Percentiles rank a stretch among this genome's conserved stretches.
These are phyloP conservation scores for Sporothrix globosa DNA, from an alignment of 2,329 filamentous ascomycete genomes.

Conservation along the genomic window DNA sequence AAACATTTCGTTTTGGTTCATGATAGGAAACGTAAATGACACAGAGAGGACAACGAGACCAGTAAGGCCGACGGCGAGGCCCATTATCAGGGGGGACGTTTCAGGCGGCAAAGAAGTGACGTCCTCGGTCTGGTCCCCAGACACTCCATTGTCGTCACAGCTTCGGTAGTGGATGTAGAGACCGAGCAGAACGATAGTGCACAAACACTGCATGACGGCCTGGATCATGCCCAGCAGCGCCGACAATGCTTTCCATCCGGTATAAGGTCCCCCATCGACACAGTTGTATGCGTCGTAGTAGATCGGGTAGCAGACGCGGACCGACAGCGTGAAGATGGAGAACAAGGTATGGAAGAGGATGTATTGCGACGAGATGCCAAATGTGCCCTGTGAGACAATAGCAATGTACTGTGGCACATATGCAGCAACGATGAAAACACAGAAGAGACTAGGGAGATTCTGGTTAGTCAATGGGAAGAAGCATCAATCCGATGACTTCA, in stretches of 20 bases:
- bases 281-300: slow-evolving; percentile 20
- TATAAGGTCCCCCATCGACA: neutral
- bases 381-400: neutral
- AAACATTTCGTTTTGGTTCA: too few species aligned
- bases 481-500: too few species aligned
- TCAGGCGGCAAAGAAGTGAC: neutral
- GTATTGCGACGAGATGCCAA: slow-evolving; percentile 1
- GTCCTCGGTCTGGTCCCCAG: neutral
- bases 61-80: neutral
- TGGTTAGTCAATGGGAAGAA: too few species aligned
- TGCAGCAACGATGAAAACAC: neutral
- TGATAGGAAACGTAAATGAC: too few species aligned
- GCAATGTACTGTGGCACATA: neutral
- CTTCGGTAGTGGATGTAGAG: neutral
- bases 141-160: neutral
- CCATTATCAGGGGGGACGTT: neutral
- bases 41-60: neutral
- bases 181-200: neutral
- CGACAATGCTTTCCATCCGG: neutral
- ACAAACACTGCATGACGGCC: neutral
- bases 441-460: neutral
- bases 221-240: slow-evolving; percentile 3
- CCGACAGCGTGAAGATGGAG: slow-evolving; percentile 22
- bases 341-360: slow-evolving; percentile 27
- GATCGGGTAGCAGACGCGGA: slow-evolving; percentile 20